Evolutionary conservation across 2,329 filamentous ascomycete genomes (phyloP).

Genomic region (Tolypocladium album): DNA sequence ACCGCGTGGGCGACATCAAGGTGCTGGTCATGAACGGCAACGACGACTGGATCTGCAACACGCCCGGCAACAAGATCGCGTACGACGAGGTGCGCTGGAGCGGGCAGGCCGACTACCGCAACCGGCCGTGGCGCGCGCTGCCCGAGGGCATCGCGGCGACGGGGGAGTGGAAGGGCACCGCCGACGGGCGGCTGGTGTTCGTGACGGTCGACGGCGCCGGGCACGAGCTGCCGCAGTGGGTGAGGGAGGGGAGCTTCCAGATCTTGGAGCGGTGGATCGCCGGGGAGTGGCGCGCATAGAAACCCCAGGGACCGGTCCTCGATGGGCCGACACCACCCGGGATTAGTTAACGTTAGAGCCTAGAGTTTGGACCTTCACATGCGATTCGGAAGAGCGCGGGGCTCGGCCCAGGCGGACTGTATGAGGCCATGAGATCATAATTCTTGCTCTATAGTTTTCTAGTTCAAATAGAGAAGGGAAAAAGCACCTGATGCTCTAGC

Average conservation of each 20-base stretch:
- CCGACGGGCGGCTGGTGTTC: constrained; percentile 7
- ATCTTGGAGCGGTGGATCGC: constrained; percentile 9
- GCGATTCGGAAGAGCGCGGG: neutral
- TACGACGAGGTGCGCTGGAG: constrained; percentile 29
- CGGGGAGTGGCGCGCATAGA: neutral
- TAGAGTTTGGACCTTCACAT: neutral
- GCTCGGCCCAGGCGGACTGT: neutral
- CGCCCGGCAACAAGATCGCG: constrained; percentile 18
- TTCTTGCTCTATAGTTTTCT: neutral
- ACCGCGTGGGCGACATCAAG: neutral
- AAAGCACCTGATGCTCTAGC: neutral
- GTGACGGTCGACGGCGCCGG: constrained; percentile 24
- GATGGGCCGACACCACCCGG: neutral
- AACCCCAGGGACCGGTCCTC: too few species aligned
- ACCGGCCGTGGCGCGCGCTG: constrained; percentile 11
- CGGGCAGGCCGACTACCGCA: constrained; percentile 28
- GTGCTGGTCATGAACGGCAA: constrained; percentile 5
- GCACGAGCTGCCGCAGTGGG: constrained; percentile 23
- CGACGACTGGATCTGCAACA: constrained; percentile 9
- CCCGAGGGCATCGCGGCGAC: neutral
- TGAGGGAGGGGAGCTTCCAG: constrained; percentile 6
- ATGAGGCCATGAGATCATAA: too few species aligned
- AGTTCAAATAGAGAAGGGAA: neutral
- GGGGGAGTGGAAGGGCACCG: constrained; percentile 6
- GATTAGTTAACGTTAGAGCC: neutral